Conservation (phyloP, 129 eudicot genomes). For the Helianthus annuus region DNA sequence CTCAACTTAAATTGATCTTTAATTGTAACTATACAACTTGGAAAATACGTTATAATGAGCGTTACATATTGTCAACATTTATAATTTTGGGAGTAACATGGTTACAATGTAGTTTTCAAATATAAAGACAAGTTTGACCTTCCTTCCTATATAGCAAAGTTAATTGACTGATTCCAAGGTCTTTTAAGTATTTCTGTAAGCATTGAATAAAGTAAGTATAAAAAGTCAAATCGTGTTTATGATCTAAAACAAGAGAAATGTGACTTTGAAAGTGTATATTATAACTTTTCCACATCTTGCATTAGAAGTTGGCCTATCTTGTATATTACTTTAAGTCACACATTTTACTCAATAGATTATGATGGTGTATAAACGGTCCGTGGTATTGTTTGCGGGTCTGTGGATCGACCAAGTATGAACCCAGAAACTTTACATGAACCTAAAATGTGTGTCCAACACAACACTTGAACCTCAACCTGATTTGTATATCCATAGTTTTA, state of each 20-base stretch:
- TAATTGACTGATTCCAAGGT: slow-evolving; percentile 22
- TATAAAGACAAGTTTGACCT: slow-evolving; percentile 3
- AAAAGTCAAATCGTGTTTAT: slow-evolving; percentile 4
- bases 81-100: too few relatives aligned
- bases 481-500: too few relatives aligned
- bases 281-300: neutral
- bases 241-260: neutral
- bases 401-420: too few relatives aligned
- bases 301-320: neutral
- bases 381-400: too few relatives aligned
- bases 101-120: neutral
- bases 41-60: neutral
- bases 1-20: neutral
- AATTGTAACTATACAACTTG: neutral
- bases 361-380: too few relatives aligned
- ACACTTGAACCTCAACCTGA: too few relatives aligned
- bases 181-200: neutral
- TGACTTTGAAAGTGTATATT: neutral
- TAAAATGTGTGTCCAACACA: too few relatives aligned
- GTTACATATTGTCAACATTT: too few relatives aligned
- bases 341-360: too few relatives aligned
- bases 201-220: neutral
- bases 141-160: slow-evolving; percentile 21
- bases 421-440: too few relatives aligned
- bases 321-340: neutral